Evolutionary conservation across 441 rosid genomes (phyloP).

Genomic region (Aquilaria agallochum): DNA sequence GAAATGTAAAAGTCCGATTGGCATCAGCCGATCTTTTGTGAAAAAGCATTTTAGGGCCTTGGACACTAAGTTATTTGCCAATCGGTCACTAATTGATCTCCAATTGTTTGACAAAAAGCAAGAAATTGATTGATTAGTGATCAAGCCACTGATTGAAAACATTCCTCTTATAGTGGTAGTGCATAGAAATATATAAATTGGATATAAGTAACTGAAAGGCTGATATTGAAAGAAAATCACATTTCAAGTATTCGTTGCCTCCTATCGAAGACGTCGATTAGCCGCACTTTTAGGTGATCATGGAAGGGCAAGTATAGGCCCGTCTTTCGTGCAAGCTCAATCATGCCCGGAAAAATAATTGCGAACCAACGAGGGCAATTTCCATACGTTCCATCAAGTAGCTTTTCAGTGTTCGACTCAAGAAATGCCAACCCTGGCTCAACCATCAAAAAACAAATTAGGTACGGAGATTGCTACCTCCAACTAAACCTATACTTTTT

Average conservation of each 20-base stretch:
- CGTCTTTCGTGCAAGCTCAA: conserved; percentile 37
- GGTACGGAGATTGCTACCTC: no score
- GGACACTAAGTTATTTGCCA: no score
- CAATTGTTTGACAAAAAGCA: not conserved
- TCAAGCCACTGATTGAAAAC: not conserved
- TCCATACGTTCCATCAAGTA: conserved; percentile 19
- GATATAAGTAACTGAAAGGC: no score
- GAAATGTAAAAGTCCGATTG: no score
- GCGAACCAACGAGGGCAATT: conserved; percentile 50
- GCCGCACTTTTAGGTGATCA: not conserved
- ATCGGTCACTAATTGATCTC: no score
- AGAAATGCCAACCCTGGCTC: conserved; percentile 38
- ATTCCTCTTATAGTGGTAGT: no score
- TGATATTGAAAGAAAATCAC: conserved; percentile 14
- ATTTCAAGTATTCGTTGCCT: conserved; percentile 33
- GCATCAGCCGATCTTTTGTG: no score
- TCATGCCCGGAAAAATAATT: conserved; percentile 44
- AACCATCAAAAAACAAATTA: not conserved
- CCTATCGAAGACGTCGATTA: conserved; percentile 24
- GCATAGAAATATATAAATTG: no score
- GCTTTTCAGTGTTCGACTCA: conserved; percentile 22
- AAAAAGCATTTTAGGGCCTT: no score
- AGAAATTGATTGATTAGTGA: not conserved
- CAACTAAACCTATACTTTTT: not conserved
- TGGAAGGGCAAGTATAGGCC: conserved; percentile 34